Conservation (phyloP, 2,329 filamentous ascomycete species). For the Colletotrichum ledebouriae region DNA sequence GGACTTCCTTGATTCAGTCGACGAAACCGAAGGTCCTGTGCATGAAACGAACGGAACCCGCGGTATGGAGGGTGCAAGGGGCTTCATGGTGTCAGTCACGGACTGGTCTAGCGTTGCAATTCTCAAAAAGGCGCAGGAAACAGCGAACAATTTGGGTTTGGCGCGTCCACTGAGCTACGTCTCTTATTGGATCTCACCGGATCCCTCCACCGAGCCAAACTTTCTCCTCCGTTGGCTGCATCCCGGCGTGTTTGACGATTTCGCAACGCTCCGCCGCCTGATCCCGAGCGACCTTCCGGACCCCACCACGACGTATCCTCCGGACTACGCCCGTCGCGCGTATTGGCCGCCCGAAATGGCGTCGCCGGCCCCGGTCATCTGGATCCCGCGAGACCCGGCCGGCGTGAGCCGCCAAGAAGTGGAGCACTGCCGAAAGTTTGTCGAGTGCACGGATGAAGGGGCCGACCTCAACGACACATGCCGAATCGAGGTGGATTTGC, state of each 20-base stretch:
- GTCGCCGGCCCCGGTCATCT: constrained; percentile 73
- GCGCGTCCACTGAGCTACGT: constrained; percentile 47
- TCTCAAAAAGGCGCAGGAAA: constrained; percentile 50
- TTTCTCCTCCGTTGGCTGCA: constrained; percentile 78
- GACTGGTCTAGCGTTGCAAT: constrained; percentile 55
- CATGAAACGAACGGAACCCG: constrained; percentile 48
- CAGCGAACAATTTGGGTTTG: constrained; percentile 48
- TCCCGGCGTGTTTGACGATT: constrained; percentile 82
- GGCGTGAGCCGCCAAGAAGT: constrained; percentile 81
- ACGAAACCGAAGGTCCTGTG: constrained; percentile 45
- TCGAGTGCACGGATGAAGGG: constrained; percentile 80
- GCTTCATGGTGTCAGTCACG: constrained; percentile 49
- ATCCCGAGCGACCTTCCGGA: constrained; percentile 46
- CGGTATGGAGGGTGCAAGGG: constrained; percentile 55
- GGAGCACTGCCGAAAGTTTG: constrained; percentile 67
- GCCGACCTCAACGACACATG: constrained; percentile 76
- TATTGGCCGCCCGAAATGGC: constrained; percentile 80
- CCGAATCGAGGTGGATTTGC: constrained; percentile 32
- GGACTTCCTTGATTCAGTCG: constrained; percentile 42
- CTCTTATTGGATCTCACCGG: constrained; percentile 47
- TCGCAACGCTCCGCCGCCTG: constrained; percentile 58
- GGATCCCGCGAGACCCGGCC: constrained; percentile 80
- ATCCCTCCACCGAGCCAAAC: constrained; percentile 54
- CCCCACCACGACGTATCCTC: constrained; percentile 59
- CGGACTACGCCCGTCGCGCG: constrained; percentile 71